Conservation (phyloP, 179 eudicot species). For the Spinacia oleracea region DNA sequence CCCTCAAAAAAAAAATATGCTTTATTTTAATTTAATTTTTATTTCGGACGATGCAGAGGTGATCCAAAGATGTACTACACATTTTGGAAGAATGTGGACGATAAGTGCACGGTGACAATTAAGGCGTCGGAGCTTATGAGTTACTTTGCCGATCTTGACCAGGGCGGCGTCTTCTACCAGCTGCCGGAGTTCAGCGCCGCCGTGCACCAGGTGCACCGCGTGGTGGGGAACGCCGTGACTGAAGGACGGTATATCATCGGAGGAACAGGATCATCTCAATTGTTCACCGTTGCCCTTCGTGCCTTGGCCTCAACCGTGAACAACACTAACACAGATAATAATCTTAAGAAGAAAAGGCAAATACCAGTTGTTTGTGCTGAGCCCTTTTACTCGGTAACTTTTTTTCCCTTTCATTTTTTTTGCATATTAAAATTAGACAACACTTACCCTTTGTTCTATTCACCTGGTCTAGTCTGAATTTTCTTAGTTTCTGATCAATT, state of each 20-base stretch:
- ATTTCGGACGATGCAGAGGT: constrained; percentile 21
- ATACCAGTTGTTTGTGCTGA: constrained; percentile 59
- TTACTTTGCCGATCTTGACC: constrained; percentile 21
- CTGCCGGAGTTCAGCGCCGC: constrained; percentile 39
- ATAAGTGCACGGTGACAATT: constrained; percentile 28
- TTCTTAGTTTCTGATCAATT: too few relatives aligned
- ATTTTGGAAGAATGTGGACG: constrained; percentile 32
- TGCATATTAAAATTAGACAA: not conserved
- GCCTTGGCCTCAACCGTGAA: constrained; percentile 42
- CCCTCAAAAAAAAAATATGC: too few relatives aligned
- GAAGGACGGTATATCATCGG: constrained; percentile 52
- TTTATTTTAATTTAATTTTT: not conserved
- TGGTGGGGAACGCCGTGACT: constrained; percentile 58
- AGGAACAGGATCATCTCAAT: constrained; percentile 84
- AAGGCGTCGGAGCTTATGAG: constrained; percentile 37
- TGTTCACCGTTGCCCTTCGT: constrained; percentile 54
- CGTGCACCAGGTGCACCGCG: constrained; percentile 42
- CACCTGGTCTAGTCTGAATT: too few relatives aligned
- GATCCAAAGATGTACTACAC: constrained; percentile 25
- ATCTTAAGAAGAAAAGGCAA: not conserved
- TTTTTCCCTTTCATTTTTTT: not conserved
- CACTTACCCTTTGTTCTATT: too few relatives aligned
- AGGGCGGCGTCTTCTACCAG: constrained; percentile 27
- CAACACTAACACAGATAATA: constrained; percentile 18
- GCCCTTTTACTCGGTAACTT: constrained; percentile 72